phyloP scores from a whole-genome alignment of 2,329 filamentous ascomycete species.

The Penicillium sp. region DNA sequence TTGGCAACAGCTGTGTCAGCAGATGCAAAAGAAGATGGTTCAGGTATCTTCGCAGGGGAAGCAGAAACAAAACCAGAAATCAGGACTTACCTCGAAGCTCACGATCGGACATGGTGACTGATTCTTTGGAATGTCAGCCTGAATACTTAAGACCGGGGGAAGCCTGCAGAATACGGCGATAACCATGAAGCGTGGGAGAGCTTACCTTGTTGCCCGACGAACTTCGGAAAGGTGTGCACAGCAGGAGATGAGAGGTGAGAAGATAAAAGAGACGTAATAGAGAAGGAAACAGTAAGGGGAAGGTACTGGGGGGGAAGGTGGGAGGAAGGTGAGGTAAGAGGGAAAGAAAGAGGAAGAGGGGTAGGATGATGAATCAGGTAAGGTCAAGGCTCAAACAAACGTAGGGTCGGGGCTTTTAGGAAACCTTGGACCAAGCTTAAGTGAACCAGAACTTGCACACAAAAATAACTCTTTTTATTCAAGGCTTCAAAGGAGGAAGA shows the following conservation, averaged over 20 bases:
- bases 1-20: background rate
- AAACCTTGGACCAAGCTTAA: constrained; percentile 10
- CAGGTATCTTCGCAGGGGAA: background rate
- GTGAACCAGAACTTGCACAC: constrained; percentile 1
- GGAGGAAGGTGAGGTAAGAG: constrained; percentile 11
- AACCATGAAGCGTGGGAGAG: background rate
- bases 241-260: background rate
- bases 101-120: background rate
- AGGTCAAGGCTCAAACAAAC: constrained; percentile 16
- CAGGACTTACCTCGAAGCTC: background rate
- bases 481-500: background rate
- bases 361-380: constrained; percentile 27
- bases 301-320: constrained; percentile 1
- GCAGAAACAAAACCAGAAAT: background rate
- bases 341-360: constrained; percentile 23
- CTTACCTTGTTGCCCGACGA: background rate
- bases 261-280: background rate
- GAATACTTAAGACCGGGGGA: background rate
- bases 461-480: background rate
- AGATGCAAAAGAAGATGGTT: background rate
- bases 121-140: background rate
- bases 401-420: background rate
- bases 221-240: background rate
- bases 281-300: background rate
- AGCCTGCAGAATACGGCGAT: background rate